A percentile compares a stretch with the other conserved stretches of the same genome.
Conservation (phyloP, 148 eudicot species). For the Cornus controversa region DNA sequence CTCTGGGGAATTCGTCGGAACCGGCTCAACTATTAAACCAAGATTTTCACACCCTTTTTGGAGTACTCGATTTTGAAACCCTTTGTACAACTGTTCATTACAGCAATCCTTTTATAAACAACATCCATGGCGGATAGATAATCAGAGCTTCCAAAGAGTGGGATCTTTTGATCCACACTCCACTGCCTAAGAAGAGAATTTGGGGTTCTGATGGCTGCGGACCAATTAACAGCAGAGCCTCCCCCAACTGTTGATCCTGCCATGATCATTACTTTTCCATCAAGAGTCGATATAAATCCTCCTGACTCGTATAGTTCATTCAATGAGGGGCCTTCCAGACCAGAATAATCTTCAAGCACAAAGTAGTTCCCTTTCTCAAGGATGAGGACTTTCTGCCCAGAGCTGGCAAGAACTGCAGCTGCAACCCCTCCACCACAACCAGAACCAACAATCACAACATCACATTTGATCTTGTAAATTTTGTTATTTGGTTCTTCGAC, state of each 20-base stretch:
- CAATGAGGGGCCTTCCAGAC: conserved; percentile 72
- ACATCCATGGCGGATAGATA: conserved; percentile 69
- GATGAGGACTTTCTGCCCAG: conserved; percentile 68
- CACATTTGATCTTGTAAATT: conserved; percentile 53
- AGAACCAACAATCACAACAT: conserved; percentile 78
- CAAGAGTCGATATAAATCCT: conserved; percentile 50
- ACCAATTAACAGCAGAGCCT: conserved; percentile 88
- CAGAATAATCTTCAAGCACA: conserved; percentile 56
- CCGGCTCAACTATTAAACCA: conserved; percentile 57
- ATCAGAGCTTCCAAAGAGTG: conserved; percentile 43
- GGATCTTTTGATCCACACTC: conserved; percentile 49
- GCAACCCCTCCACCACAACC: conserved; percentile 94
- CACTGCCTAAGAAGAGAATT: conserved; percentile 60
- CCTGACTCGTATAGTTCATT: conserved; percentile 55
- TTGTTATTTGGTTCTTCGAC: conserved; percentile 38
- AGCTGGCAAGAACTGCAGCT: conserved; percentile 65
- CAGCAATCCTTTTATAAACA: conserved; percentile 70
- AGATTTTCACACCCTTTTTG: conserved; percentile 74
- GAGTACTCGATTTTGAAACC: conserved; percentile 69
- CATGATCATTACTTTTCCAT: conserved; percentile 59
- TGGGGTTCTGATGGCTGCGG: conserved; percentile 79
- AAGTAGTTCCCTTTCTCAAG: conserved; percentile 79
- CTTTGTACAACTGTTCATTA: conserved; percentile 54
- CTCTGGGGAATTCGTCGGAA: conserved; percentile 57
- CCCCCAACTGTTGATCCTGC: conserved; percentile 91